These are phyloP conservation scores for Arthrobotrys sphaeroides DNA, from an alignment of 2,329 filamentous ascomycete species.

Conservation along the genomic window DNA sequence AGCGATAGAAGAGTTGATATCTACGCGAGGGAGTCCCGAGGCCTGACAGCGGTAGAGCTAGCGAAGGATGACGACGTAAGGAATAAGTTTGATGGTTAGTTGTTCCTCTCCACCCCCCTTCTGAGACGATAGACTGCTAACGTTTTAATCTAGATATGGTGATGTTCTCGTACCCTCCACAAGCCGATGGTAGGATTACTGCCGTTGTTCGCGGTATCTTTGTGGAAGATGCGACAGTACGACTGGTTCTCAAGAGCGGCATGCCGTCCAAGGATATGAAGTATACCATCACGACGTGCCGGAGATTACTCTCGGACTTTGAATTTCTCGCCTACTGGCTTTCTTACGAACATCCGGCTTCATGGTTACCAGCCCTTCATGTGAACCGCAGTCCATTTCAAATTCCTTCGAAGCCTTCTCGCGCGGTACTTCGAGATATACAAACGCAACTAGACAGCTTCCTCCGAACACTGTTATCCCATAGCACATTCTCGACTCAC, in stretches of 20 bases:
- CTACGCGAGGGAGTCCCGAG: constrained; percentile 82
- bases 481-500: constrained; percentile 93
- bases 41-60: constrained; percentile 91
- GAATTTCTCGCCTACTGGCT: constrained; percentile 87
- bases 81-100: constrained; percentile 80
- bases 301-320: constrained; percentile 86
- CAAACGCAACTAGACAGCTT: constrained; percentile 89
- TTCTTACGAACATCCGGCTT: constrained; percentile 88
- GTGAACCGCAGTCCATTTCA: constrained; percentile 88
- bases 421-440: constrained; percentile 84
- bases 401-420: constrained; percentile 88
- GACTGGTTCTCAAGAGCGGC: constrained; percentile 92
- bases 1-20: constrained; percentile 87
- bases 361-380: constrained; percentile 84
- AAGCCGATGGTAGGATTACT: constrained; percentile 81
- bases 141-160: constrained; percentile 72
- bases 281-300: constrained; percentile 93
- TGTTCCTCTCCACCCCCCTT: no score
- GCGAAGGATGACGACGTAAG: constrained; percentile 98
- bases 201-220: constrained; percentile 96
- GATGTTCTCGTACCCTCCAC: constrained; percentile 77
- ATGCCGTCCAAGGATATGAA: constrained; percentile 77
- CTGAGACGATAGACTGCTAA: background rate
- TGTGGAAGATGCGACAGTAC: constrained; percentile 92
- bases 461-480: constrained; percentile 82